Evolutionary conservation across 1,284 basidiomycete species (phyloP).

Genomic region (Trichosporon ovoides): DNA sequence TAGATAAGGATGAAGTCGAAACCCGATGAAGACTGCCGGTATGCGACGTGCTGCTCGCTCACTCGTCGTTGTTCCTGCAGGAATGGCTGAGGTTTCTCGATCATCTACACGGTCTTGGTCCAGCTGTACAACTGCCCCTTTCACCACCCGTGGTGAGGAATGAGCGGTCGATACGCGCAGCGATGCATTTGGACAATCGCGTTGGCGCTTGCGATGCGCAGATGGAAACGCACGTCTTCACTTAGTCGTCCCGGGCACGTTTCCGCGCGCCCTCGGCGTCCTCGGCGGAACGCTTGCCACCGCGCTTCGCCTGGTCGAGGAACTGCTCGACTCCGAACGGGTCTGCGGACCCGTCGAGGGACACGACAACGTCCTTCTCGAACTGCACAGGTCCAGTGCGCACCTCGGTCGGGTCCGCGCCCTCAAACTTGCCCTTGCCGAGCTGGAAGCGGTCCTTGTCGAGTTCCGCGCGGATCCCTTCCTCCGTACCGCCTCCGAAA

Average conservation of each 20-base stretch:
- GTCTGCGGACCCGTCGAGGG: slow-evolving; percentile 55
- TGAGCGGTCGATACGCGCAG: not conserved
- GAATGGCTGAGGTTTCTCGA: too few relatives aligned
- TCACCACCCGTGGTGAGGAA: too few relatives aligned
- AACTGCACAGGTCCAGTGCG: slow-evolving; percentile 96
- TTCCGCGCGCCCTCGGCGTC: slow-evolving; percentile 17
- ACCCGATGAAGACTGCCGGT: not conserved
- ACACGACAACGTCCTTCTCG: slow-evolving; percentile 76
- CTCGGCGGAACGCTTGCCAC: slow-evolving; percentile 70
- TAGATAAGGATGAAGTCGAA: not conserved
- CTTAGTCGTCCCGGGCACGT: slow-evolving; percentile 19
- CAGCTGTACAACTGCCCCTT: too few relatives aligned
- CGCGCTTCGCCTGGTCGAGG: slow-evolving; percentile 92
- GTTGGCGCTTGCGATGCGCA: too few relatives aligned
- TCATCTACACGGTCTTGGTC: too few relatives aligned
- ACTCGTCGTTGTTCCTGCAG: too few relatives aligned
- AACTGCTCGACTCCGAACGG: slow-evolving; percentile 98
- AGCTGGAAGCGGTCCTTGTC: slow-evolving; percentile 91
- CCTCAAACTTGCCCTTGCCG: slow-evolving; percentile 77
- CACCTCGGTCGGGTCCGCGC: slow-evolving; percentile 59
- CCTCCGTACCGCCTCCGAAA: slow-evolving; percentile 89
- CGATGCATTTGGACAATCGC: not conserved
- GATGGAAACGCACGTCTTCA: too few relatives aligned
- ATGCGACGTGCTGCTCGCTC: not conserved
- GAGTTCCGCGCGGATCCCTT: slow-evolving; percentile 82